These are phyloP conservation scores for Suillus weaverae DNA, from an alignment of 768 basidiomycete species.

Conservation along the genomic window DNA sequence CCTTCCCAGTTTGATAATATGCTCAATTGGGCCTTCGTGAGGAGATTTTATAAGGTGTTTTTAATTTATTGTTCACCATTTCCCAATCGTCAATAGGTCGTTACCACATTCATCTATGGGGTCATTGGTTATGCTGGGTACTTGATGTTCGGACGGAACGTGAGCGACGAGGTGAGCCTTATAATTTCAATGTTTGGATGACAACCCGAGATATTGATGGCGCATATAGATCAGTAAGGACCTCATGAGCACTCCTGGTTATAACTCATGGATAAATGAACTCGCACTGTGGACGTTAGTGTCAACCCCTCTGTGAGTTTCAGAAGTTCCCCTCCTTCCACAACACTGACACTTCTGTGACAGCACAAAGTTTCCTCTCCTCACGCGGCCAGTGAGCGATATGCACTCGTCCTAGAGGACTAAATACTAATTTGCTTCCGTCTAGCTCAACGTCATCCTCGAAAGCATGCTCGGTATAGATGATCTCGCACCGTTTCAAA, in stretches of 20 bases:
- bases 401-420: not conserved
- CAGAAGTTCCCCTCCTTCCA: not conserved
- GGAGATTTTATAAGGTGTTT: slow-evolving; percentile 24
- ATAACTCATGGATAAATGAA: slow-evolving; percentile 68
- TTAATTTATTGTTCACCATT: slow-evolving; percentile 4
- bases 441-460: slow-evolving; percentile 76
- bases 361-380: slow-evolving; percentile 87
- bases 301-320: slow-evolving; percentile 64
- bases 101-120: slow-evolving; percentile 63
- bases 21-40: slow-evolving; percentile 85
- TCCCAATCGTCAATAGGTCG: slow-evolving; percentile 37
- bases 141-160: slow-evolving; percentile 82
- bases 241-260: slow-evolving; percentile 70
- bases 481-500: slow-evolving; percentile 12
- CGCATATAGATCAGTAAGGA: slow-evolving; percentile 73
- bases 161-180: slow-evolving; percentile 72
- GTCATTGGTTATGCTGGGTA: slow-evolving; percentile 82
- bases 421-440: not conserved
- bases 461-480: slow-evolving; percentile 78
- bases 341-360: not conserved
- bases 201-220: slow-evolving; percentile 3
- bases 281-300: slow-evolving; percentile 87
- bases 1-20: slow-evolving; percentile 78
- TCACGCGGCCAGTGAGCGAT: slow-evolving; percentile 68
- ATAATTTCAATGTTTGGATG: not conserved